A percentile compares a stretch with the other conserved stretches of the same genome.
Conservation (phyloP, 306 rosid genomes). For the Crataegus laevigata region DNA sequence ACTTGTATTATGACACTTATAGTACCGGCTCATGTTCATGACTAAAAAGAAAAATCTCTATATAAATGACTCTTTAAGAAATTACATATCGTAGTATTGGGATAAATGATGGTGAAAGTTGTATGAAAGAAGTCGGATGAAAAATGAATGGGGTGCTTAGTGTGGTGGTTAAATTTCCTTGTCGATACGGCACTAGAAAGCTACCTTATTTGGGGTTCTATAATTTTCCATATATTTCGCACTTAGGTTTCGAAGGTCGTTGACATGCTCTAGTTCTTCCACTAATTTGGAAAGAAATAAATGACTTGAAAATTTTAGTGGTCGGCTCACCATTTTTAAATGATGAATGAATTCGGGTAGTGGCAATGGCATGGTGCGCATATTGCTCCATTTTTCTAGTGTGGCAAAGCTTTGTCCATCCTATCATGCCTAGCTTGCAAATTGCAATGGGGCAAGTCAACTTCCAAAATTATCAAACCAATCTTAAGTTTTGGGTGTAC, state of each 20-base stretch:
- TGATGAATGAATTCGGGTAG: neutral
- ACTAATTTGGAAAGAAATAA: neutral
- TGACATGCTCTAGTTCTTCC: neutral
- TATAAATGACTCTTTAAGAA: neutral
- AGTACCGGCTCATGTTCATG: too few relatives aligned
- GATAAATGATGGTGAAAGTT: neutral
- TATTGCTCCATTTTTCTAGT: neutral
- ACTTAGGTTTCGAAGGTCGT: neutral
- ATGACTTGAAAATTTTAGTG: neutral
- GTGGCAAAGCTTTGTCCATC: neutral
- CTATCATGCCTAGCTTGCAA: neutral
- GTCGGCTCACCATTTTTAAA: neutral
- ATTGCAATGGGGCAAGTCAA: neutral
- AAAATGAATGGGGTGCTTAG: neutral
- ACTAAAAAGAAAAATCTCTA: too few relatives aligned
- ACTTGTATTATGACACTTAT: too few relatives aligned
- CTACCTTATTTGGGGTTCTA: neutral
- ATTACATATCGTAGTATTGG: neutral
- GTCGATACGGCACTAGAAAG: neutral
- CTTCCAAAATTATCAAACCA: neutral
- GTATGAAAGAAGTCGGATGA: neutral
- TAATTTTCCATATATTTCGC: too few relatives aligned
- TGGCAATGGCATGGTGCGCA: neutral
- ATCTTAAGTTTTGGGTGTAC: neutral
- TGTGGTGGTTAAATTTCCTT: slow-evolving; percentile 3